Conservation (phyloP, 306 rosid genomes). For the Quercus mongolica region DNA sequence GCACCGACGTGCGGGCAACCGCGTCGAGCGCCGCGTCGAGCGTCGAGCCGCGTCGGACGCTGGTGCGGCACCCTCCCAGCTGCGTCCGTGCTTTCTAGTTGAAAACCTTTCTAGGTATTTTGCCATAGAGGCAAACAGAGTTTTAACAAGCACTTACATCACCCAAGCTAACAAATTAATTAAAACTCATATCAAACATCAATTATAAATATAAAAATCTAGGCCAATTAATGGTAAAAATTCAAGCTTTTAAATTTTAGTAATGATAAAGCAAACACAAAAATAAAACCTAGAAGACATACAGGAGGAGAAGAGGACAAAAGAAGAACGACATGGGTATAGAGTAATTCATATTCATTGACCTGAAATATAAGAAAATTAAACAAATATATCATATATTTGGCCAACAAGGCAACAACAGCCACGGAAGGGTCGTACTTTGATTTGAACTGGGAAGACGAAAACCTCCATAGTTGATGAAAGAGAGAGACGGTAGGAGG, state of each 20-base stretch:
- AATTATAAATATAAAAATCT: not conserved
- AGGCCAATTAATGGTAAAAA: not conserved
- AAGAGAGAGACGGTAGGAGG: accelerated
- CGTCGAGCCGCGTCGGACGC: too few relatives aligned
- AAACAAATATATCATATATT: not conserved
- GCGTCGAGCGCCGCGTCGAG: too few relatives aligned
- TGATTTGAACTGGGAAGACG: not conserved
- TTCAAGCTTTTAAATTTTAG: not conserved
- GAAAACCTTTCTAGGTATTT: not conserved
- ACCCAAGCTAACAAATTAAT: not conserved
- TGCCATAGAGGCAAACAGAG: not conserved
- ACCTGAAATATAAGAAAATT: not conserved
- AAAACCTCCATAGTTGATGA: too few relatives aligned
- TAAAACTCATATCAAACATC: not conserved
- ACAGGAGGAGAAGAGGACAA: too few relatives aligned
- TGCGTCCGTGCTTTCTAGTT: too few relatives aligned
- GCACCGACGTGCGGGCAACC: too few relatives aligned
- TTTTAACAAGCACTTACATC: not conserved
- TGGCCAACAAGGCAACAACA: not conserved
- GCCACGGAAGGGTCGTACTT: not conserved
- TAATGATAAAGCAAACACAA: not conserved
- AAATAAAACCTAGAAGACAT: not conserved
- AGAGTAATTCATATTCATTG: not conserved
- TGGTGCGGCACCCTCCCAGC: too few relatives aligned
- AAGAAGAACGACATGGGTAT: not conserved